Evolutionary conservation across 495 filamentous ascomycete species (phyloP).

Genomic region (Hyaloscypha bicolor): DNA sequence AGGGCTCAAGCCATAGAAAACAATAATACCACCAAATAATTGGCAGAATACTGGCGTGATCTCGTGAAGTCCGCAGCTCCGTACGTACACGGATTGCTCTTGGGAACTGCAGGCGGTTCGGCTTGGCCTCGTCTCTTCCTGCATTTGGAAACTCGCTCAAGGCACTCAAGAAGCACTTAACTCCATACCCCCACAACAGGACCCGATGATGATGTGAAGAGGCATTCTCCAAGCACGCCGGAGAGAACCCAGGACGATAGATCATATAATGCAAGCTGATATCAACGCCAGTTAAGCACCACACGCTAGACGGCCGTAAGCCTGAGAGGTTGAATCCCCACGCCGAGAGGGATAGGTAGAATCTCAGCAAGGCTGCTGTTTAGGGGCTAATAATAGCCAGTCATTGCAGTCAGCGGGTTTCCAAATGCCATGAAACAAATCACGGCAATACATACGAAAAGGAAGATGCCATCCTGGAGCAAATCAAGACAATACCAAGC

Average conservation of each 20-base stretch:
- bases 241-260: not conserved
- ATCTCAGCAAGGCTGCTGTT: not conserved
- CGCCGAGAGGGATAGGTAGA: not conserved
- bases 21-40: not conserved
- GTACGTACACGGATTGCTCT: not conserved
- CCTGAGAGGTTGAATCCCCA: not conserved
- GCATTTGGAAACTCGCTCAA: not conserved
- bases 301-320: not conserved
- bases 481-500: not conserved
- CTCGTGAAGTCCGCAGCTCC: not conserved
- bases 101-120: not conserved
- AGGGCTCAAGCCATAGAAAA: not conserved
- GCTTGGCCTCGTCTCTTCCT: not conserved
- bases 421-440: slow-evolving; percentile 1
- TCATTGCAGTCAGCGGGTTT: not conserved
- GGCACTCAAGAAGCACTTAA: not conserved
- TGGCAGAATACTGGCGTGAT: not conserved
- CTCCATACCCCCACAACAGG: not conserved
- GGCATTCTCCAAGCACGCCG: not conserved
- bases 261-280: not conserved
- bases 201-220: not conserved
- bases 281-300: not conserved
- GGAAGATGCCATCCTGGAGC: not conserved
- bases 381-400: not conserved
- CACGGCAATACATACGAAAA: not conserved